Percentiles rank a stretch among this genome's conserved stretches.
These are phyloP conservation scores for Drechslerella stenobrocha DNA, from an alignment of 2,329 filamentous ascomycete genomes.

Conservation along the genomic window DNA sequence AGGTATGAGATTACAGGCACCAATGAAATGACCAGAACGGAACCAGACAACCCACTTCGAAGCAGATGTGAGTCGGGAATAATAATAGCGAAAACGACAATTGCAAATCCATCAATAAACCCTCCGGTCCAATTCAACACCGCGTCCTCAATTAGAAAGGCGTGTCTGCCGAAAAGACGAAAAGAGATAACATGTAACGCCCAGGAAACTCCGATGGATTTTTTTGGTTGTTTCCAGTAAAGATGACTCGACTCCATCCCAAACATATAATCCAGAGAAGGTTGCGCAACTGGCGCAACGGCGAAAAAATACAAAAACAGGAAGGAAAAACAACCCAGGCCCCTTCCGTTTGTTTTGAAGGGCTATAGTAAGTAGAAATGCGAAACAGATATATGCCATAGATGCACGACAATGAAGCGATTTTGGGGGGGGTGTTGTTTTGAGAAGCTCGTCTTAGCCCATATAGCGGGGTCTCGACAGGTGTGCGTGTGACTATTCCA, in stretches of 20 bases:
- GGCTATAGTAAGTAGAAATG: neutral
- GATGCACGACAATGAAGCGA: too few species aligned
- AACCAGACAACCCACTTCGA: neutral
- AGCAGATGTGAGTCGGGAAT: neutral
- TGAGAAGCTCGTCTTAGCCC: too few species aligned
- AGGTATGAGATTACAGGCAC: constrained; percentile 2
- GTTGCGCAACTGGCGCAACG: constrained; percentile 4
- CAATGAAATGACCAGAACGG: neutral
- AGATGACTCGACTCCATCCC: constrained; percentile 1
- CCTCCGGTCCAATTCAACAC: neutral
- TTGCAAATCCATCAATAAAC: neutral
- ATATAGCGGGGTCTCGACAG: too few species aligned
- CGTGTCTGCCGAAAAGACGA: constrained; percentile 1
- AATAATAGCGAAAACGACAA: neutral
- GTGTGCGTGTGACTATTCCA: constrained; percentile 23
- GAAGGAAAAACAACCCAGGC: neutral
- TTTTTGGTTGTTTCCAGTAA: constrained; percentile 4
- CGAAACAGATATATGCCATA: neutral
- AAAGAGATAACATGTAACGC: neutral
- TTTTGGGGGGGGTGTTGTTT: too few species aligned
- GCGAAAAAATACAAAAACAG: neutral
- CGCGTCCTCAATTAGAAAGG: neutral
- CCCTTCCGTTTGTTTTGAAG: too few species aligned
- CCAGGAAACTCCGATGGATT: neutral
- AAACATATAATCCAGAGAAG: neutral